A percentile compares a stretch with the other conserved stretches of the same genome.
phyloP scores from a whole-genome alignment of 163 green algal genomes.

The Chlorella variabilis region DNA sequence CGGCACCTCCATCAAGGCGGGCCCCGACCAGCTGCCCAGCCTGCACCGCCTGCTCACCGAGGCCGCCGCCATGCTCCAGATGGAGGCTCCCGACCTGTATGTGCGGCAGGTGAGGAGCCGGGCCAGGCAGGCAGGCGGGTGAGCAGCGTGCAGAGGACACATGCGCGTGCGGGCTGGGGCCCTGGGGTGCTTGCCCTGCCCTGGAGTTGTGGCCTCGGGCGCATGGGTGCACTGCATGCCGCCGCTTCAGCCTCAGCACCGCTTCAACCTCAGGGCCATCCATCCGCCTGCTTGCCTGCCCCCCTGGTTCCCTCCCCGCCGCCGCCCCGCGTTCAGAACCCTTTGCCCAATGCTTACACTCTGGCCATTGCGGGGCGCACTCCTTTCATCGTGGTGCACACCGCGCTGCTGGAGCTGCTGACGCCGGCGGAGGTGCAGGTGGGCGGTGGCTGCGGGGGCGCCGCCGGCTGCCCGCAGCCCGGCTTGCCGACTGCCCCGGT shows the following conservation, averaged over 20 bases:
- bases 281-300: too few relatives aligned
- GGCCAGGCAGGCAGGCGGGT: too few relatives aligned
- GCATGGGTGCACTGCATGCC: too few relatives aligned
- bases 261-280: too few relatives aligned
- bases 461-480: too few relatives aligned
- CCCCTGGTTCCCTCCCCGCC: too few relatives aligned
- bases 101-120: constrained; percentile 74
- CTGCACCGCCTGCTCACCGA: constrained; percentile 79
- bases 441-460: not conserved
- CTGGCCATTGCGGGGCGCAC: constrained; percentile 88
- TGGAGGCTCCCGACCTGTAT: constrained; percentile 93
- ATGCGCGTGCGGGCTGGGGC: too few relatives aligned
- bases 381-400: constrained; percentile 97
- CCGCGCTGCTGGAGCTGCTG: constrained; percentile 93
- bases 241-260: too few relatives aligned
- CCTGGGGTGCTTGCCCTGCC: too few relatives aligned
- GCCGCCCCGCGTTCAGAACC: constrained; percentile 63
- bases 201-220: too few relatives aligned
- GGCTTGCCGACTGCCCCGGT: too few relatives aligned
- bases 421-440: constrained; percentile 82
- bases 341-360: constrained; percentile 95
- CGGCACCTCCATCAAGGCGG: constrained; percentile 82
- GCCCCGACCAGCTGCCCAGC: constrained; percentile 82
- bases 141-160: too few relatives aligned
- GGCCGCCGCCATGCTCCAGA: constrained; percentile 80